These are phyloP conservation scores for Paracorniculantispora psalliotae DNA, from an alignment of 2,329 filamentous ascomycete species.

Conservation along the genomic window DNA sequence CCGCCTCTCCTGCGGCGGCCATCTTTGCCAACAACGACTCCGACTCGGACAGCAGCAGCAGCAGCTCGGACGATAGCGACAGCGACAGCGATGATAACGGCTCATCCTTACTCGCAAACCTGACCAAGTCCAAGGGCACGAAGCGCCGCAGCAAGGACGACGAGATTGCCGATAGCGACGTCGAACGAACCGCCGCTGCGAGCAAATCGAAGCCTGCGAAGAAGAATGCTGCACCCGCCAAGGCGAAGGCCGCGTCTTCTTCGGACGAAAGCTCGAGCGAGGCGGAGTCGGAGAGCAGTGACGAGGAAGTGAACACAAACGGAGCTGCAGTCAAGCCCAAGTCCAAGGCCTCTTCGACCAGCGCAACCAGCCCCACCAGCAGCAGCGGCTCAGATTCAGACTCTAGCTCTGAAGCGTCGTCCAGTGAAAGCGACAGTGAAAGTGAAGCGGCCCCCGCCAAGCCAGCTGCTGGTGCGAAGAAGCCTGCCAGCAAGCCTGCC, in stretches of 20 bases:
- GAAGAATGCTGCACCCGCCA: conserved; percentile 11
- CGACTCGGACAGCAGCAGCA: conserved; percentile 27
- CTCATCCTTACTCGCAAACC: conserved; percentile 30
- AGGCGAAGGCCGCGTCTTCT: conserved; percentile 11
- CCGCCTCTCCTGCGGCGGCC: conserved; percentile 16
- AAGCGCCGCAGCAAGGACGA: conserved; percentile 29
- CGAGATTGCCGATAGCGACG: conserved; percentile 40
- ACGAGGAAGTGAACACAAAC: conserved; percentile 24
- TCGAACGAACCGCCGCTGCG: conserved; percentile 28
- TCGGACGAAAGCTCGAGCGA: conserved; percentile 15
- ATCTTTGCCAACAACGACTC: conserved; percentile 29
- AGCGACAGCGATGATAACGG: conserved; percentile 25
- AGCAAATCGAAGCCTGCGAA: conserved; percentile 18
- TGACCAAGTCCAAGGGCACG: conserved; percentile 18
- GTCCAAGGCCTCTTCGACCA: conserved; percentile 21
- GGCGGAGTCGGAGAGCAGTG: conserved; percentile 18
- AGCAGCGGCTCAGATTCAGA: conserved; percentile 14
- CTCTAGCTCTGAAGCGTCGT: conserved; percentile 14
- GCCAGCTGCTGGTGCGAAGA: not conserved
- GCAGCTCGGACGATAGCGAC: conserved; percentile 30
- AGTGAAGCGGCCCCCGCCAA: conserved; percentile 1
- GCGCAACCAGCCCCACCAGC: conserved; percentile 12
- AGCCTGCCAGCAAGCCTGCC: conserved; percentile 16
- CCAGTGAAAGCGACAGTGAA: conserved; percentile 14
- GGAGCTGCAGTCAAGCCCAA: conserved; percentile 22